Percentiles rank a stretch among this genome's conserved stretches.
Evolutionary conservation across 1,139 yeast species (phyloP).

Genomic region (Yamadazyma triangularis): DNA sequence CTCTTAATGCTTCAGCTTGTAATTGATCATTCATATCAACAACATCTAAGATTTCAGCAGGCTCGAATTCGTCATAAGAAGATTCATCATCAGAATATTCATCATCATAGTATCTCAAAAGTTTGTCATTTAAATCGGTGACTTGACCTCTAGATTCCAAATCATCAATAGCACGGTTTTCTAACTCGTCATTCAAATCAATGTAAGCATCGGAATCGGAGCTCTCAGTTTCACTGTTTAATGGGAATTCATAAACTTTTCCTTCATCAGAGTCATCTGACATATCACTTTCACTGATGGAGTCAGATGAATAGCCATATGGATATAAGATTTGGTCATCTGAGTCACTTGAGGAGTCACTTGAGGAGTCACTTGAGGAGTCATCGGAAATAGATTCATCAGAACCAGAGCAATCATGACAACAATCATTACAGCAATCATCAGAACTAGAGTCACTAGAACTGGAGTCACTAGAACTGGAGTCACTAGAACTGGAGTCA

Average conservation of each 20-base stretch:
- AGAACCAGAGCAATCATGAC: too few species aligned
- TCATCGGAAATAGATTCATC: neutral
- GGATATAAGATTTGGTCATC: too few species aligned
- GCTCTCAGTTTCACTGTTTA: conserved; percentile 14
- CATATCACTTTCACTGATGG: conserved; percentile 1
- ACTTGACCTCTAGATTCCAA: conserved; percentile 34
- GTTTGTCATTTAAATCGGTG: conserved; percentile 37
- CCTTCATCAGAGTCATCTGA: conserved; percentile 7
- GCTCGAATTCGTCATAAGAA: conserved; percentile 15
- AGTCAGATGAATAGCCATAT: conserved; percentile 1
- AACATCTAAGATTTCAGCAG: conserved; percentile 30
- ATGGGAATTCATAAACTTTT: conserved; percentile 22
- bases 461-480: neutral
- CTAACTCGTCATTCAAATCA: conserved; percentile 18
- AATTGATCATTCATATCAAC: conserved; percentile 34
- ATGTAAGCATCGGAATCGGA: neutral
- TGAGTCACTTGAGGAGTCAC: neutral
- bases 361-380: conserved; percentile 1
- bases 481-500: conserved; percentile 1
- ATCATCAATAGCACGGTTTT: conserved; percentile 28
- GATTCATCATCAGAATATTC: conserved; percentile 9
- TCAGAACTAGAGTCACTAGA: neutral
- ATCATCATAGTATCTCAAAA: conserved; percentile 35
- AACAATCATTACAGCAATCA: too few species aligned
- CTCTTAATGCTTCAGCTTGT: conserved; percentile 27